Base-by-base conservation (phyloP, 2,329 filamentous ascomycete species). In the Fusarium sacchari region DNA sequence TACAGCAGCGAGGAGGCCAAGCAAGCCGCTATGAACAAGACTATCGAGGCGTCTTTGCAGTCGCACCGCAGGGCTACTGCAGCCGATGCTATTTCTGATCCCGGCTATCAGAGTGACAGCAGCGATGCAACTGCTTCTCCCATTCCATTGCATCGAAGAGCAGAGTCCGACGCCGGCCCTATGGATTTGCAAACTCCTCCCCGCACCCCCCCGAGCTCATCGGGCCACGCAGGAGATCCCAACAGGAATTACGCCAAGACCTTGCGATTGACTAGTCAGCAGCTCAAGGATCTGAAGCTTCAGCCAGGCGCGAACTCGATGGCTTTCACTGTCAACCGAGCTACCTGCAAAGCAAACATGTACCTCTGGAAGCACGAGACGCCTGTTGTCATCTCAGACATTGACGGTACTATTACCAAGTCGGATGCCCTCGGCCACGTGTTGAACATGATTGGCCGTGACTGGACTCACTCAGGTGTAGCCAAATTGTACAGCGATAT, bases 401-500 rank as follows among this genome's bases (percentile, higher is more conserved):
- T 99, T 78, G 96, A 99, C 82, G 96, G 96, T 58, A 99, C 96
- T 28, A 99, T 99, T 78, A 99, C 96, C 67, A 99, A 99, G 84
- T 97, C 95, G 6, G 95, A 98, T 83, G 95, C 95, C 22, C 86
- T 97, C 20, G 96, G 96, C 20, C 96, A 99, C 79, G 94, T 99
- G 47, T 84, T 98, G 60, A 98, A 96, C 85, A 96, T 96, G 90
- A 96, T 99, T 74, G 96, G 96, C 46, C 92, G 96, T 53, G 96
- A 99, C 82, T 99, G 96, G 96, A 99, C 96, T 7, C 96, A 99
- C 81, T 89, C 95, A 22, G 96, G 96, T 42, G 96, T 99, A 30
- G 97, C 96, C 28, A 99, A 99, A 84, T 88, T 99, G 14, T 99
- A 98, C 83, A 96, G 93, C 55, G 97, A 99, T 76, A 99, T 99